Base-by-base conservation (phyloP, 225 moss, liverwort and hornwort genomes). In the Climacium dendroides region DNA sequence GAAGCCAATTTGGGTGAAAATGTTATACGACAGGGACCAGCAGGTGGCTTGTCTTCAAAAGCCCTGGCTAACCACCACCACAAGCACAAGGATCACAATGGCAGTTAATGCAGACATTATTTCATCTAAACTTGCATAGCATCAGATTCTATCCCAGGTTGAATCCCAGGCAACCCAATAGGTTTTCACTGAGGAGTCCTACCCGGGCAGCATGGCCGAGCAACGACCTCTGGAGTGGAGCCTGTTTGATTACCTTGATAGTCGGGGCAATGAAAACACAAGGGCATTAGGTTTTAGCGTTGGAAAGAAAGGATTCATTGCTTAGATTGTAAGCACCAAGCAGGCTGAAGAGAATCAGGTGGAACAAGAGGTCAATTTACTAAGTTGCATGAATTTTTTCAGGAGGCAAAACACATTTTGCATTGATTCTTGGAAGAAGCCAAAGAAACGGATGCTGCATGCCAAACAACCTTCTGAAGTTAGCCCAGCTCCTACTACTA, bases 381-480 rank as follows among this genome's bases (percentile, higher is more conserved):
- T 94, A 98, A 88, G 91, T 91, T 62, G 92, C 89, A 81, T 98
- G 97, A 85, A 92, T 88, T 91, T 99, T 99, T 83, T 87, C 91
- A 41, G 85, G 78, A 37, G 91, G 88, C 37, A 61, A 50, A 41
- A 59, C 88, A 67, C 43, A 55, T 48, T 60, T 83, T 83, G 87
- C 73, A 82, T 65, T 91, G 39, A 97, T 64, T 90, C 92, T 92
- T 29, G 97, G 99, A 74, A 97, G 84, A 47, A 96, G 91, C 99
- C 99, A 99, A 79, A 95, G 95, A 83, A 90, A 90, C 28, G 94
- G 96, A 89, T 96, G 95, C 78, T 76, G 89, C 69, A 87, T 90
- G 52, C 96, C 99, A 82, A 99, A 99, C n/a, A 99, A 82, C 79
- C 87, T 91, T 52, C 93, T 91, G 76, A 99, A 89, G 85, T 99